phyloP scores from a whole-genome alignment of 495 filamentous ascomycete genomes.

The Talaromyces ruber region DNA sequence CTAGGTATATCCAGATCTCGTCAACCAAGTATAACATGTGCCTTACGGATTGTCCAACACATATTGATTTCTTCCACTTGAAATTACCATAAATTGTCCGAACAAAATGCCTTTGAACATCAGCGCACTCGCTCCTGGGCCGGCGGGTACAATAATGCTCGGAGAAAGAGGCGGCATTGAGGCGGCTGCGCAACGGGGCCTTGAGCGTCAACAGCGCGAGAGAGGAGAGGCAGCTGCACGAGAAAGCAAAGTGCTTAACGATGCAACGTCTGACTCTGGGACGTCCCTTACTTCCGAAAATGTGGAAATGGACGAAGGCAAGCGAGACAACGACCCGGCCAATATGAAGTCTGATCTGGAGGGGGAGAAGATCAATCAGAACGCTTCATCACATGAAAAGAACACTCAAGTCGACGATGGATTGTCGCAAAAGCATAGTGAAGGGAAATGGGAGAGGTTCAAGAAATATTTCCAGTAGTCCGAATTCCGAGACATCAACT shows the following conservation, averaged over 20 bases:
- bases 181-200: slow-evolving; percentile 2
- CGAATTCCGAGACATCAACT: not conserved
- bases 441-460: not conserved
- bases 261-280: not conserved
- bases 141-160: slow-evolving; percentile 8
- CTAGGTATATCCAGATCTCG: not conserved
- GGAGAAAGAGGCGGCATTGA: slow-evolving; percentile 9
- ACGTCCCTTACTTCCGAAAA: not conserved
- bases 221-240: slow-evolving; percentile 1
- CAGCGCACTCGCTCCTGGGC: slow-evolving; percentile 8
- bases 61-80: not conserved
- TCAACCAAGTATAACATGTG: not conserved
- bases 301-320: not conserved
- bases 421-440: not conserved
- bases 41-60: not conserved
- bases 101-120: slow-evolving; percentile 4
- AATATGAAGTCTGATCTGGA: not conserved
- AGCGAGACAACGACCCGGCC: not conserved
- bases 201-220: slow-evolving; percentile 3
- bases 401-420: not conserved
- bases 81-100: not conserved
- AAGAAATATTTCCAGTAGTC: not conserved
- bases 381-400: not conserved
- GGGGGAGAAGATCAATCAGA: not conserved
- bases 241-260: not conserved